Evolutionary conservation across 768 basidiomycete genomes (phyloP).

Genomic region (Udeniomyces megalosporus): DNA sequence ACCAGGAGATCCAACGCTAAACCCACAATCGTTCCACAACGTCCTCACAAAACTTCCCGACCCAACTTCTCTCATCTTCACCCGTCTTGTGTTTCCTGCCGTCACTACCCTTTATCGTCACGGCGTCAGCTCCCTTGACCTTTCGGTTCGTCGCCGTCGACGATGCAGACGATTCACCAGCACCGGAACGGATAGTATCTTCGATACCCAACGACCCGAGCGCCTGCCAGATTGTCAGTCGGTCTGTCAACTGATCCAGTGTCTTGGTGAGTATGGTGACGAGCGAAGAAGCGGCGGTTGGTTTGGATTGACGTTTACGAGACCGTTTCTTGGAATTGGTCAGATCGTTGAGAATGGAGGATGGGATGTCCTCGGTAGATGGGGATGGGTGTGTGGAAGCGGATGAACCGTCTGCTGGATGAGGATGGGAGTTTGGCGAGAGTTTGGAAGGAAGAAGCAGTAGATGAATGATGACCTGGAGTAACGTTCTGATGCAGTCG

Average conservation of each 20-base stretch:
- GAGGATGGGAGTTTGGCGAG: not conserved
- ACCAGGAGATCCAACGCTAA: not conserved
- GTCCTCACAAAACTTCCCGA: constrained; percentile 1
- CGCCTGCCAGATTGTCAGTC: constrained; percentile 13
- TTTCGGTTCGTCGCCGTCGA: not conserved
- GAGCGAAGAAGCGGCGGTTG: not conserved
- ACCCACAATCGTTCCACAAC: constrained; percentile 1
- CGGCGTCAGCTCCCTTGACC: not conserved
- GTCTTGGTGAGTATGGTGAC: not conserved
- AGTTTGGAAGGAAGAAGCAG: not conserved
- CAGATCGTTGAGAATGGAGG: too few species aligned
- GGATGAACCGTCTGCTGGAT: not conserved
- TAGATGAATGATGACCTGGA: constrained; percentile 10
- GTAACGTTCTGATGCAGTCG: not conserved
- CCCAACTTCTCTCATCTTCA: constrained; percentile 4
- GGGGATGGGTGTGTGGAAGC: not conserved
- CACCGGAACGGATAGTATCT: not conserved
- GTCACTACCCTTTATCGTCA: too few species aligned
- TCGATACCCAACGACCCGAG: constrained; percentile 7
- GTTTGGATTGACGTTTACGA: not conserved
- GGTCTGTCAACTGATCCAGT: constrained; percentile 10
- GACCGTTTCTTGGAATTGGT: constrained; percentile 7
- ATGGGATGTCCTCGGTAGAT: not conserved
- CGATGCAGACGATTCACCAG: not conserved
- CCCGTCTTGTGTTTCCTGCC: too few species aligned